Conservation (phyloP, 345 rosid species). For the Syzygium grande region DNA sequence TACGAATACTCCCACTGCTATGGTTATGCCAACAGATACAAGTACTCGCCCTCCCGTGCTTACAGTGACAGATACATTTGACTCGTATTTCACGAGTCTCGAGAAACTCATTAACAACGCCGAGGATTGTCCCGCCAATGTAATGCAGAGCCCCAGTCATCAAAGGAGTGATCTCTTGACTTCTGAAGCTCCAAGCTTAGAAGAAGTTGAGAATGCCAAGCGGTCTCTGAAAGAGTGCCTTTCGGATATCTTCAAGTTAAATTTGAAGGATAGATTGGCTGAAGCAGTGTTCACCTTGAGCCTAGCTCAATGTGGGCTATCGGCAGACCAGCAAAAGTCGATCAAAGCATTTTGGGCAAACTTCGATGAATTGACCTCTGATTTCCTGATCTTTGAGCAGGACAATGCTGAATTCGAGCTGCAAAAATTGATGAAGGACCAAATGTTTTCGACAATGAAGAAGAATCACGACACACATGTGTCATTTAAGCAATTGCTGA, state of each 20-base stretch:
- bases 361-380: constrained; percentile 2
- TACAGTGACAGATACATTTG: background rate
- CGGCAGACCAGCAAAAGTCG: background rate
- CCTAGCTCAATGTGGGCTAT: background rate
- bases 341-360: background rate
- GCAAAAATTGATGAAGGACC: background rate
- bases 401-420: constrained; percentile 3
- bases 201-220: constrained; percentile 1
- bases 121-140: background rate
- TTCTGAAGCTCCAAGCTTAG: background rate
- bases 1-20: background rate
- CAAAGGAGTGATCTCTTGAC: background rate
- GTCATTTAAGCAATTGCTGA: background rate
- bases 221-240: background rate
- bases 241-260: background rate
- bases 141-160: background rate
- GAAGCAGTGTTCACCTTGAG: background rate
- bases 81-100: background rate
- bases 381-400: background rate
- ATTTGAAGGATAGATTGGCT: background rate
- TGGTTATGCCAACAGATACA: background rate
- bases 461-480: background rate
- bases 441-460: background rate
- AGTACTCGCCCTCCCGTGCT: background rate
- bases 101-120: background rate